Base-by-base conservation (phyloP, 2,329 filamentous ascomycete genomes). In the Pseudomassariella vexata region DNA sequence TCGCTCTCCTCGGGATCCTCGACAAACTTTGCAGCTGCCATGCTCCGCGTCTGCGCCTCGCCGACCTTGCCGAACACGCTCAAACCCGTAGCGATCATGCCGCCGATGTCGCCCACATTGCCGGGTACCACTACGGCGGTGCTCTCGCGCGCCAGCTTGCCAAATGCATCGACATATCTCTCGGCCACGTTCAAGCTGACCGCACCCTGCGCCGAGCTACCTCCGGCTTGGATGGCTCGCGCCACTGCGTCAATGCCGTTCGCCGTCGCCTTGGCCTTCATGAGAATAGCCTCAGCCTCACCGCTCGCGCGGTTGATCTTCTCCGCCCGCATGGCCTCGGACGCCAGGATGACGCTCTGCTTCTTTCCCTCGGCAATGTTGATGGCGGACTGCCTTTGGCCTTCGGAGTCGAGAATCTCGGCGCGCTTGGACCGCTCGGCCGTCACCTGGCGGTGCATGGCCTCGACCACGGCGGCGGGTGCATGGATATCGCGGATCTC, bases 401-500 rank as follows among this genome's bases (percentile, higher is more conserved):
- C 92, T 56, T 98, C 92, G 1, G 87, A 95, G 37, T 98, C 92
- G 28, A 98, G 72, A 50, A 98, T 98, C 66, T 98, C 92, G 35
- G 92, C 92, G 43, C 92, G 83, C 74, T 98, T 98, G 52, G 85
- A 94, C 24, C 92, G 84, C 67, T 98, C 92, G 12, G 92, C 92
- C 0, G 92, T 96, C 30, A 98, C 92, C 59, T 96, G 90, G 43
- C 92, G 78, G 67, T 98, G 92, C 92, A 98, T 98, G 50, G 92
- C 92, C 50, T 89, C 86, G 39, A 96, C 90, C 9, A 98, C 92
- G 30, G 84, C 83, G 19, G 82, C 85, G 2, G 92, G 92, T 0
- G 92, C 92, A 63, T 98, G 92, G 52, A 98, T 98, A 60, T 98
- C 92, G 46, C 92, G 76, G 57, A 98, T 98, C 63, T 98, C 92